A percentile compares a stretch with the other conserved stretches of the same genome.
These are phyloP conservation scores for Elsinoe ampelina DNA, from an alignment of 2,329 filamentous ascomycete species.

Conservation along the genomic window DNA sequence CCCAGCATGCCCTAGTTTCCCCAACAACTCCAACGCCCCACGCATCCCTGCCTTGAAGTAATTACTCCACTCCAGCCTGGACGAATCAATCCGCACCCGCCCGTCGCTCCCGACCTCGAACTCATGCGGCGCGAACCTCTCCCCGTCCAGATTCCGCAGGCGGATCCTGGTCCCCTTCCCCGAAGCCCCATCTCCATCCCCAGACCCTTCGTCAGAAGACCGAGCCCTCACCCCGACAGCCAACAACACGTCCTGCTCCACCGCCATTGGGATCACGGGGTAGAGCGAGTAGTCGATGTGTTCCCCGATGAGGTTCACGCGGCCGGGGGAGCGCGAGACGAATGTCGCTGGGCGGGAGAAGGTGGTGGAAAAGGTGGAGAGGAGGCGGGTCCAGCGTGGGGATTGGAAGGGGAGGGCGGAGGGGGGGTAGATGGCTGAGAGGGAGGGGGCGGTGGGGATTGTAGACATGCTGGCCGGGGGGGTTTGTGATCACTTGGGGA, in stretches of 20 bases:
- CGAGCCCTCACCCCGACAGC: slow-evolving; percentile 57
- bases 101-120: slow-evolving; percentile 59
- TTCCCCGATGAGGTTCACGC: slow-evolving; percentile 98
- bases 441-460: slow-evolving; percentile 57
- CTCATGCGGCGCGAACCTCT: slow-evolving; percentile 65
- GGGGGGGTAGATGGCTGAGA: slow-evolving; percentile 75
- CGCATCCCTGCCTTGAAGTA: slow-evolving; percentile 92
- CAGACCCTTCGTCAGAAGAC: slow-evolving; percentile 32
- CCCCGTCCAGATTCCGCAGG: slow-evolving; percentile 67
- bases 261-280: slow-evolving; percentile 89
- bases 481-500: too few species aligned
- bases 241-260: slow-evolving; percentile 81
- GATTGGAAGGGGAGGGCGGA: slow-evolving; percentile 60
- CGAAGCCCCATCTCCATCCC: background rate
- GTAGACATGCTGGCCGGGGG: slow-evolving; percentile 5
- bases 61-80: slow-evolving; percentile 88
- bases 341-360: slow-evolving; percentile 69
- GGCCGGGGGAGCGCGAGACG: slow-evolving; percentile 79
- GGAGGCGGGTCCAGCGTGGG: slow-evolving; percentile 65
- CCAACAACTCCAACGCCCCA: slow-evolving; percentile 70
- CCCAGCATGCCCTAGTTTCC: slow-evolving; percentile 50
- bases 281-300: slow-evolving; percentile 99
- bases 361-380: slow-evolving; percentile 58
- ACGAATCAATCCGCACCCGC: slow-evolving; percentile 63
- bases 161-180: slow-evolving; percentile 50